A percentile compares a stretch with the other conserved stretches of the same genome.
phyloP scores from a whole-genome alignment of 176 grass and related monocot species.

The Thinopyrum elongatum region DNA sequence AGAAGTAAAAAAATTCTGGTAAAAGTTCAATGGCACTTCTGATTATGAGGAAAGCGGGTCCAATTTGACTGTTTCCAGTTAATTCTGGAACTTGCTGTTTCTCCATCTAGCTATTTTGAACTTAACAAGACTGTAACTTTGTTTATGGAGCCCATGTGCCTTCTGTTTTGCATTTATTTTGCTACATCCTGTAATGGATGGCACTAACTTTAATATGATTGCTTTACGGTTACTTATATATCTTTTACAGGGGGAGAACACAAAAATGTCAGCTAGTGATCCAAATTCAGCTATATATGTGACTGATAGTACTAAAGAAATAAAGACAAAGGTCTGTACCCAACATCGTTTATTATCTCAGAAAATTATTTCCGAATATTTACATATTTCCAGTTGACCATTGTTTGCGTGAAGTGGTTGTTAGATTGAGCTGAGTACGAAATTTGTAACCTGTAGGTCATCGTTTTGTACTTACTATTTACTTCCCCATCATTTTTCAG shows the following conservation, averaged over 20 bases:
- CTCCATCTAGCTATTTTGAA: background rate
- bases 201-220: background rate
- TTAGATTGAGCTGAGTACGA: constrained; percentile 2
- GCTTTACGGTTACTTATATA: background rate
- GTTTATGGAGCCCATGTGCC: background rate
- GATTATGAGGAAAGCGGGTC: background rate
- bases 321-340: constrained; percentile 76
- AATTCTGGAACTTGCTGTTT: constrained; percentile 8
- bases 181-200: background rate
- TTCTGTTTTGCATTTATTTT: background rate
- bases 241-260: constrained; percentile 74
- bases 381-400: background rate
- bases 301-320: constrained; percentile 83
- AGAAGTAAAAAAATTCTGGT: too few relatives aligned
- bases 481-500: constrained; percentile 38
- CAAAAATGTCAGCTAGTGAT: constrained; percentile 98
- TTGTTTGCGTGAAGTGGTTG: constrained; percentile 9
- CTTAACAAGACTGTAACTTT: background rate
- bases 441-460: background rate
- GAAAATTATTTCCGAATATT: background rate
- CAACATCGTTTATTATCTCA: background rate
- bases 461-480: background rate
- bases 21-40: too few relatives aligned
- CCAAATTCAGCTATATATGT: constrained; percentile 97
- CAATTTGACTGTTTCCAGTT: constrained; percentile 9